Conservation (phyloP, 148 eudicot species). For the Agrostemma githago region DNA sequence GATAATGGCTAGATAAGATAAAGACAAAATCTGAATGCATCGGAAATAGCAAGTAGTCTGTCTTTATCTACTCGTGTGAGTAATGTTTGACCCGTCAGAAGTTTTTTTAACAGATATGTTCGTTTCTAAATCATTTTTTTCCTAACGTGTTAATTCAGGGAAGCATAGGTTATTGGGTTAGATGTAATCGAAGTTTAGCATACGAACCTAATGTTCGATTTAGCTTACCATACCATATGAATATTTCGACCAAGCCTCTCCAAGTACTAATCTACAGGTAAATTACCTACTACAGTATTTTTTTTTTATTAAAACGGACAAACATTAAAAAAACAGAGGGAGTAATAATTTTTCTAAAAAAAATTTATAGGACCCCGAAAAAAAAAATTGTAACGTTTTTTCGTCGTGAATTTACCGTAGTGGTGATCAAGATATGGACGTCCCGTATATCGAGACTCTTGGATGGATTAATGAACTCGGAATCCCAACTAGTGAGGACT, state of each 20-base stretch:
- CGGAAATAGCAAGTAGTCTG: too few relatives aligned
- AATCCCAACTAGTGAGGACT: conserved; percentile 16
- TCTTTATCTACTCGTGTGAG: too few relatives aligned
- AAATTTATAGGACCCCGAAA: too few relatives aligned
- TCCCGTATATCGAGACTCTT: conserved; percentile 25
- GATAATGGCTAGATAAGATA: too few relatives aligned
- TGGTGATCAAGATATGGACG: conserved; percentile 29
- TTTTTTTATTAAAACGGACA: too few relatives aligned
- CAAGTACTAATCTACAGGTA: conserved; percentile 28
- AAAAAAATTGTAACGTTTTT: too few relatives aligned
- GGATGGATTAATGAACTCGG: conserved; percentile 24
- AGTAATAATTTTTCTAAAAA: too few relatives aligned
- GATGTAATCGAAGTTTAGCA: conserved; percentile 16
- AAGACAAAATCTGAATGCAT: too few relatives aligned
- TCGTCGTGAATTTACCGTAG: background rate
- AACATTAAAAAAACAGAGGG: too few relatives aligned
- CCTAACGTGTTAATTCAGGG: conserved; percentile 10
- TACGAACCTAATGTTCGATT: conserved; percentile 5
- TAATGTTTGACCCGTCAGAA: too few relatives aligned
- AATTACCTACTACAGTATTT: too few relatives aligned
- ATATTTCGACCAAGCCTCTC: conserved; percentile 14
- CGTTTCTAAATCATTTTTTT: background rate
- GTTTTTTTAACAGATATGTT: too few relatives aligned
- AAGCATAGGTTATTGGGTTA: conserved; percentile 18
- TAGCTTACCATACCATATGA: conserved; percentile 19